Evolutionary conservation across 2,329 filamentous ascomycete species (phyloP).

Genomic region (Trichophaea hybrida): DNA sequence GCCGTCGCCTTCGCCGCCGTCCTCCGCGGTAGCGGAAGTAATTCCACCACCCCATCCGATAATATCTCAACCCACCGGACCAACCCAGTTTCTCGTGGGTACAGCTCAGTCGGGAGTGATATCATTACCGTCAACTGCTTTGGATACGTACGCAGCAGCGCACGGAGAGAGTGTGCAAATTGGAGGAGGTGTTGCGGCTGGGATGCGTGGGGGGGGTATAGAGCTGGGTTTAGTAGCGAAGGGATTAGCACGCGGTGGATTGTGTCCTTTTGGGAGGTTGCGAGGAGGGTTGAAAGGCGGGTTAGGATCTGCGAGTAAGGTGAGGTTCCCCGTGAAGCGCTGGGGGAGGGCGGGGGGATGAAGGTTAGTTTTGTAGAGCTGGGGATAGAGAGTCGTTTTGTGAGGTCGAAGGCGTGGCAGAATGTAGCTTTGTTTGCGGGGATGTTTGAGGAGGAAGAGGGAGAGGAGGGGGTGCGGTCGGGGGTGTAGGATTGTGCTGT

Average conservation of each 20-base stretch:
- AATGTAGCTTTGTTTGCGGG: constrained; percentile 34
- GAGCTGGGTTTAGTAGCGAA: constrained; percentile 66
- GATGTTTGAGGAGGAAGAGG: constrained; percentile 31
- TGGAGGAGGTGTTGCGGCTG: constrained; percentile 60
- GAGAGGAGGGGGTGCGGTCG: constrained; percentile 29
- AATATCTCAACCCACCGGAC: constrained; percentile 76
- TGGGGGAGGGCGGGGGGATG: constrained; percentile 33
- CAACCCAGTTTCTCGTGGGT: constrained; percentile 59
- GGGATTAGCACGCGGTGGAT: constrained; percentile 79
- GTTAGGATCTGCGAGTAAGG: constrained; percentile 52
- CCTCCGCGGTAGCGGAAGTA: constrained; percentile 49
- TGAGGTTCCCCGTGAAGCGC: constrained; percentile 33
- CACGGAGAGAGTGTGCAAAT: constrained; percentile 66
- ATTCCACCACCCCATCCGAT: constrained; percentile 71
- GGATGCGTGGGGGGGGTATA: constrained; percentile 57
- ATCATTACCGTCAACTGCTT: constrained; percentile 55
- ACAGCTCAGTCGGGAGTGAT: constrained; percentile 66
- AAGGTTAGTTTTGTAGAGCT: constrained; percentile 40
- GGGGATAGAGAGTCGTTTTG: constrained; percentile 47
- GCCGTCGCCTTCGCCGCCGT: constrained; percentile 39
- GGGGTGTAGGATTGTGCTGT: neutral
- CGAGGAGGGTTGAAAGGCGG: constrained; percentile 43
- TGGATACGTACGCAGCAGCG: constrained; percentile 54
- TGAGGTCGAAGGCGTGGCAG: constrained; percentile 60
- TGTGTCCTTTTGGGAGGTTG: constrained; percentile 42